phyloP scores from a whole-genome alignment of 2,329 filamentous ascomycete species.

The Cadophora sp. region DNA sequence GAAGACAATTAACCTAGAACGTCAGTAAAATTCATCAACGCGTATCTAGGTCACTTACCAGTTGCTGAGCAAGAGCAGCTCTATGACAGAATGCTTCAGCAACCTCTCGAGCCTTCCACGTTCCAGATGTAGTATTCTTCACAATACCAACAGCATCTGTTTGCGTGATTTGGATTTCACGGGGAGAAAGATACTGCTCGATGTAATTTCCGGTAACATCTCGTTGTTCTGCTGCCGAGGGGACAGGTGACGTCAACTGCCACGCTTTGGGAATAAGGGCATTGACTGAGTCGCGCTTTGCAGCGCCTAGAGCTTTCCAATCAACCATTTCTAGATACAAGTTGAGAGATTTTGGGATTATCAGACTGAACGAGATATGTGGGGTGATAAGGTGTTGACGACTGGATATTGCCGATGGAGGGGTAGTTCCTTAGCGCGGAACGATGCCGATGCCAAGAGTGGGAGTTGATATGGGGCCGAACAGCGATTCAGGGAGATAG shows the following conservation, averaged over 20 bases:
- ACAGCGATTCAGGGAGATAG: too few relatives aligned
- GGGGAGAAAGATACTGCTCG: conserved; percentile 57
- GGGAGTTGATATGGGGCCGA: too few relatives aligned
- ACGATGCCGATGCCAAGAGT: conserved; percentile 12
- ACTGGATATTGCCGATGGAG: conserved; percentile 14
- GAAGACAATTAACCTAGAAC: conserved; percentile 62
- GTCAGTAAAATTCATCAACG: conserved; percentile 57
- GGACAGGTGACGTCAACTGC: conserved; percentile 54
- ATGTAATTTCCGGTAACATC: conserved; percentile 64
- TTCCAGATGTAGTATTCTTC: conserved; percentile 57
- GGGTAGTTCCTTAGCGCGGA: conserved; percentile 17
- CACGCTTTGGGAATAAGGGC: conserved; percentile 63
- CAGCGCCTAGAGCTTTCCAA: conserved; percentile 58
- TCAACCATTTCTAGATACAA: conserved; percentile 31
- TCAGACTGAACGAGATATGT: background rate
- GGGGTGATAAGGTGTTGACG: background rate
- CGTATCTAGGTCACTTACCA: conserved; percentile 49
- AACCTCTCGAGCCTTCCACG: conserved; percentile 63
- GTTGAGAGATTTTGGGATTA: background rate
- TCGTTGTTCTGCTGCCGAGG: conserved; percentile 56
- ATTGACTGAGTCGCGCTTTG: conserved; percentile 60
- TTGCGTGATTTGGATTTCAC: conserved; percentile 67
- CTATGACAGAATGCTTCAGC: conserved; percentile 60
- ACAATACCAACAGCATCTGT: conserved; percentile 63
- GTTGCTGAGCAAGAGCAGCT: conserved; percentile 60